These are phyloP conservation scores for Berberis vulgaris DNA, from an alignment of 164 flowering plant species.

Conservation along the genomic window DNA sequence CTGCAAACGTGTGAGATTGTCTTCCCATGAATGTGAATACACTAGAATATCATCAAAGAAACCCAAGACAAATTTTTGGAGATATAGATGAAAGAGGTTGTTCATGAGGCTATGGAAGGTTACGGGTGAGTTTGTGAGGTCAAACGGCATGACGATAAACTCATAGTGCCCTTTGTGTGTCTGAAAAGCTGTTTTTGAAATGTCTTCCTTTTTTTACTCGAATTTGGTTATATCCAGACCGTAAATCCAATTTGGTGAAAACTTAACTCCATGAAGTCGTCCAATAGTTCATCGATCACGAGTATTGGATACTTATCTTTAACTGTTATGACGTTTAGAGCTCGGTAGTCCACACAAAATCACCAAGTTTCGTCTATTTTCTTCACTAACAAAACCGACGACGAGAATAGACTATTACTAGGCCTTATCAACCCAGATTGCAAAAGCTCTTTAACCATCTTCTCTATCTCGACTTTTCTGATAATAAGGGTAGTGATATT, in stretches of 20 bases:
- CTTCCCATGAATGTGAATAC: background rate
- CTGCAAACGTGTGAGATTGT: background rate
- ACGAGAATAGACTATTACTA: too few relatives aligned
- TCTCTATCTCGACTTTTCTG: background rate
- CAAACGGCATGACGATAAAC: constrained; percentile 2
- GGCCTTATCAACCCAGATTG: too few relatives aligned
- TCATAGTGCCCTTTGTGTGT: constrained; percentile 3
- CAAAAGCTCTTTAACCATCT: too few relatives aligned
- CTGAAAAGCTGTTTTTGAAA: background rate
- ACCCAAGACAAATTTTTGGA: background rate
- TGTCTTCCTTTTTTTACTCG: background rate
- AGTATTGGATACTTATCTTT: constrained; percentile 14
- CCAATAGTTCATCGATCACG: constrained; percentile 14
- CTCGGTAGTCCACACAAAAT: constrained; percentile 5
- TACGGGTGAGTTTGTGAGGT: background rate
- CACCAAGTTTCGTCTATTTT: too few relatives aligned
- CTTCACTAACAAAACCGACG: too few relatives aligned
- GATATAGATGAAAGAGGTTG: background rate
- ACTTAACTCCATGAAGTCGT: constrained; percentile 10
- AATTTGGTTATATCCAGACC: background rate
- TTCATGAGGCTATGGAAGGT: constrained; percentile 3
- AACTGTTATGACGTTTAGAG: constrained; percentile 8
- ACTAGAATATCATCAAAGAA: background rate
- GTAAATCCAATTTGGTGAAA: background rate
- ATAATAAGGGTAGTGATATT: background rate